Percentiles rank a stretch among this genome's conserved stretches.
Evolutionary conservation across 345 rosid species (phyloP).

Genomic region (Populus simonii): DNA sequence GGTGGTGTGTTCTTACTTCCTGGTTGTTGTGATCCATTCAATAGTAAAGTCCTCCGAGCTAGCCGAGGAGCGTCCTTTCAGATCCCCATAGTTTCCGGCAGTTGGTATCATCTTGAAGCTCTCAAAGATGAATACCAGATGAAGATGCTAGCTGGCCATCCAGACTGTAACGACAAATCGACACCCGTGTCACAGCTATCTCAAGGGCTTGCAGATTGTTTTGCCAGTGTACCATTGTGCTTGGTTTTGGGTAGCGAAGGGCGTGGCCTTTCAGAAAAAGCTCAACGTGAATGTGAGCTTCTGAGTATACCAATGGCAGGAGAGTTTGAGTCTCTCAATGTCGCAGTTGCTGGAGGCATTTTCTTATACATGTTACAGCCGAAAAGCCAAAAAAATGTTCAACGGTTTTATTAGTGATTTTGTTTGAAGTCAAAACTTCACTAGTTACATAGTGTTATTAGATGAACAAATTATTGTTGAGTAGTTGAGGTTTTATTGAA

Average conservation of each 20-base stretch:
- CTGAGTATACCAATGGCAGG: constrained; percentile 86
- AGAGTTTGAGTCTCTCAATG: constrained; percentile 84
- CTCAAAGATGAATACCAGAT: constrained; percentile 50
- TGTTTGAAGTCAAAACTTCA: background rate
- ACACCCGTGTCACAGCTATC: constrained; percentile 46
- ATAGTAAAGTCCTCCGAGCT: constrained; percentile 83
- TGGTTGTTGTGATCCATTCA: constrained; percentile 93
- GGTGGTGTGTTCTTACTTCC: constrained; percentile 94
- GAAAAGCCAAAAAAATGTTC: constrained; percentile 13
- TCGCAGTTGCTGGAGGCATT: constrained; percentile 95
- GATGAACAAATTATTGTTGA: background rate
- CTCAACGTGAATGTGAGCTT: constrained; percentile 60
- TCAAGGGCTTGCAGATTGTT: constrained; percentile 40
- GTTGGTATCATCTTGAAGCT: constrained; percentile 62
- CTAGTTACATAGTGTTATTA: background rate
- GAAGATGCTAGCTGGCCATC: constrained; percentile 87
- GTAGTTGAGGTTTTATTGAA: background rate
- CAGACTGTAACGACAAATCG: constrained; percentile 39
- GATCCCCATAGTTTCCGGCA: constrained; percentile 70
- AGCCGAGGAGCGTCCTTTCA: constrained; percentile 93
- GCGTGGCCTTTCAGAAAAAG: constrained; percentile 62
- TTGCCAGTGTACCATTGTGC: constrained; percentile 51
- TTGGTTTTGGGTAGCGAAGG: constrained; percentile 93
- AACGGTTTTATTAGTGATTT: background rate
- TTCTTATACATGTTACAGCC: constrained; percentile 71